phyloP scores from a whole-genome alignment of 805 yeast genomes.

The Schwanniomyces occidentalis region DNA sequence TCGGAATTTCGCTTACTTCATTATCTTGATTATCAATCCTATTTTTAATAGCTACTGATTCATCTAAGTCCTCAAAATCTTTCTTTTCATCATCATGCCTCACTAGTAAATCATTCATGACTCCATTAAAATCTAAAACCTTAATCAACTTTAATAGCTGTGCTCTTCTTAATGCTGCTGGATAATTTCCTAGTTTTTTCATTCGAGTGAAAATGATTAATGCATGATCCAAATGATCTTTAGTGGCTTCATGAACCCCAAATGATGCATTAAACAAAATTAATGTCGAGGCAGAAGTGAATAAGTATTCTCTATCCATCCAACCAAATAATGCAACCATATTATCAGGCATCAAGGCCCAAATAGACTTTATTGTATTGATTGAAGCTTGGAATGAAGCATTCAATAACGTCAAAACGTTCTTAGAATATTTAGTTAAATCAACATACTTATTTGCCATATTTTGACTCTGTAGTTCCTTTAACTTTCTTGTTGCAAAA shows the following conservation, averaged over 20 bases:
- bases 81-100: conserved; percentile 55
- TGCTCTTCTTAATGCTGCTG: conserved; percentile 73
- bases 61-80: conserved; percentile 4
- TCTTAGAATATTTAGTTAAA: conserved; percentile 64
- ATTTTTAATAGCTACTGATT: neutral
- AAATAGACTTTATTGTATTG: conserved; percentile 67
- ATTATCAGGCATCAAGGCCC: conserved; percentile 74
- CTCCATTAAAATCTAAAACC: conserved; percentile 67
- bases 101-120: conserved; percentile 54
- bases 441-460: conserved; percentile 56
- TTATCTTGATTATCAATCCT: neutral
- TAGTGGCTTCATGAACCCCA: conserved; percentile 78
- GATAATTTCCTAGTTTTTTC: conserved; percentile 77
- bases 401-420: conserved; percentile 66
- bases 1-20: neutral
- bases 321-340: conserved; percentile 86
- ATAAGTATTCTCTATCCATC: conserved; percentile 82
- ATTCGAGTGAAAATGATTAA: conserved; percentile 66
- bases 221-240: conserved; percentile 72
- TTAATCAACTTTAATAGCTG: conserved; percentile 66
- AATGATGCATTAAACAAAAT: conserved; percentile 75
- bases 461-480: conserved; percentile 42
- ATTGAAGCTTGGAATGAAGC: conserved; percentile 81
- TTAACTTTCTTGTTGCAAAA: conserved; percentile 67
- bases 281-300: conserved; percentile 73